Conservation (phyloP, 768 basidiomycete genomes). For the Boletus sensibilis region DNA sequence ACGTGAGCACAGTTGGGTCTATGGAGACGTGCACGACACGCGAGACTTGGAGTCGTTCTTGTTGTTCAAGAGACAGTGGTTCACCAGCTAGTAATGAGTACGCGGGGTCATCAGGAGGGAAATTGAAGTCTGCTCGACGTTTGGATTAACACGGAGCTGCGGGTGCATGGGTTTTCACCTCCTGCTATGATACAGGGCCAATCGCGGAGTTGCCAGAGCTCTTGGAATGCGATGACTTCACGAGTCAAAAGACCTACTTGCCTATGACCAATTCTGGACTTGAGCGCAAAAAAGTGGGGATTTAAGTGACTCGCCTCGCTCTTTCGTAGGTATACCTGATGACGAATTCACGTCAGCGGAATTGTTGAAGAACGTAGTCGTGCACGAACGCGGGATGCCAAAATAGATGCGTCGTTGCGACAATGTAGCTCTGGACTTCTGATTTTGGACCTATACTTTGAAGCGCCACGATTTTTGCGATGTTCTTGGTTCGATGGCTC, state of each 20-base stretch:
- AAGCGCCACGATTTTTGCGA: conserved; percentile 73
- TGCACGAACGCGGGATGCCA: conserved; percentile 83
- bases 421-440: conserved; percentile 53
- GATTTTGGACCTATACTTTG: conserved; percentile 37
- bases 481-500: conserved; percentile 75
- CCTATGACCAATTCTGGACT: conserved; percentile 37
- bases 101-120: conserved; percentile 74
- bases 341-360: background rate
- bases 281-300: background rate
- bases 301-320: conserved; percentile 51
- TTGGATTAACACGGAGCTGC: background rate
- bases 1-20: conserved; percentile 52
- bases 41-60: conserved; percentile 53
- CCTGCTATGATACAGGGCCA: conserved; percentile 88
- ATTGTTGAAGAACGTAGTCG: background rate
- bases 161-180: conserved; percentile 44
- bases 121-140: conserved; percentile 76
- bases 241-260: conserved; percentile 76
- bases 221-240: conserved; percentile 56
- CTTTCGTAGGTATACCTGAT: conserved; percentile 71
- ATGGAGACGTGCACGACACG: conserved; percentile 71
- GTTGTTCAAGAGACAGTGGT: conserved; percentile 53
- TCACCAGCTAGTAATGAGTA: conserved; percentile 76
- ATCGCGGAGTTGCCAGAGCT: conserved; percentile 38
- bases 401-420: conserved; percentile 91